Conservation (phyloP, 176 grass and related monocot species). For the Carex myosuroides region DNA sequence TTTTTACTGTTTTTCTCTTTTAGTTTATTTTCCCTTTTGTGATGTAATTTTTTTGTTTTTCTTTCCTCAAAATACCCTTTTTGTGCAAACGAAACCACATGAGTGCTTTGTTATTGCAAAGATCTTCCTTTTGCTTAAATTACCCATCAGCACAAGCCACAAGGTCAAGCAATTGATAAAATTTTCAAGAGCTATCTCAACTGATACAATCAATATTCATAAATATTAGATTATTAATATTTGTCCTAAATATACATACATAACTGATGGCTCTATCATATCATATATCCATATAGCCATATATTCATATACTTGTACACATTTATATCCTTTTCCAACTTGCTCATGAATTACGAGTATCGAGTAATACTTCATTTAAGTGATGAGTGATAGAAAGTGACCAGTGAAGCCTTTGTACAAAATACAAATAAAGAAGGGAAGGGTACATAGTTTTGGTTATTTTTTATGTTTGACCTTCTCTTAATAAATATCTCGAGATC, state of each 20-base stretch:
- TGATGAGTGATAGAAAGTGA: background rate
- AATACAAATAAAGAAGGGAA: background rate
- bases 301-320: background rate
- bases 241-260: background rate
- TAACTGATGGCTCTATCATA: background rate
- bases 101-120: background rate
- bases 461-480: slow-evolving; percentile 25
- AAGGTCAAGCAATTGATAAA: background rate
- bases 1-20: background rate
- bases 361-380: background rate
- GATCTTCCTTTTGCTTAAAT: background rate
- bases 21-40: background rate
- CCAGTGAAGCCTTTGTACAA: background rate
- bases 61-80: background rate
- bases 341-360: background rate
- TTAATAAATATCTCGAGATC: slow-evolving; percentile 37
- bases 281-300: background rate
- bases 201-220: too few species aligned
- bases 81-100: slow-evolving; percentile 1
- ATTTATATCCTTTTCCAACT: background rate
- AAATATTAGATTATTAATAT: too few species aligned
- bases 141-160: background rate
- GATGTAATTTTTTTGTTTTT: slow-evolving; percentile 6
- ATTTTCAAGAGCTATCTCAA: background rate
- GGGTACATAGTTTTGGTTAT: background rate